phyloP scores from a whole-genome alignment of 768 basidiomycete genomes.

The Suillus paluster region DNA sequence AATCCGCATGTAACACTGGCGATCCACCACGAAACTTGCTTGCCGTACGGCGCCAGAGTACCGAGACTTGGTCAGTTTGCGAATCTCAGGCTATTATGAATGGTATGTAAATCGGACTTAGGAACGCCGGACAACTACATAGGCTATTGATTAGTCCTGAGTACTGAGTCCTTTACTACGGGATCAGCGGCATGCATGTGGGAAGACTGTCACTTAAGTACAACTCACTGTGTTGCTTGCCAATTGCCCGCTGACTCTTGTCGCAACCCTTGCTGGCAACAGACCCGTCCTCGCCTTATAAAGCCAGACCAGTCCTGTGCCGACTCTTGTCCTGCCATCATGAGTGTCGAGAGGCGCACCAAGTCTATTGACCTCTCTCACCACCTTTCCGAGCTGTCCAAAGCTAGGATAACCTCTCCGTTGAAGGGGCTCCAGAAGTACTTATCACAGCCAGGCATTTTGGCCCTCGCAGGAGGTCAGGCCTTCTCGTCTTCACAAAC shows the following conservation, averaged over 20 bases:
- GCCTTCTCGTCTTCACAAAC: slow-evolving; percentile 7
- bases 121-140: too few species aligned
- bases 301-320: not conserved
- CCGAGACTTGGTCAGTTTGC: too few species aligned
- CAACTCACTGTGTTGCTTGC: not conserved
- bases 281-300: not conserved
- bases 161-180: too few species aligned
- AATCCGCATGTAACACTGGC: too few species aligned
- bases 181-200: not conserved
- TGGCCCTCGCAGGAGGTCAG: slow-evolving; percentile 73
- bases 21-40: too few species aligned
- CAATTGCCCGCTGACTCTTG: not conserved
- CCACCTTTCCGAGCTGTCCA: slow-evolving; percentile 64
- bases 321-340: slow-evolving; percentile 8
- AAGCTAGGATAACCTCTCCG: slow-evolving; percentile 54
- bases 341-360: slow-evolving; percentile 39
- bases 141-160: too few species aligned
- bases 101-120: too few species aligned
- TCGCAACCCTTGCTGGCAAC: not conserved
- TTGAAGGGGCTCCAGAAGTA: slow-evolving; percentile 73
- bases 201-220: not conserved
- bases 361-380: slow-evolving; percentile 72
- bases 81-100: too few species aligned
- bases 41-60: too few species aligned
- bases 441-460: slow-evolving; percentile 52